Conservation (phyloP, 148 eudicot species). For the Simmondsia chinensis region DNA sequence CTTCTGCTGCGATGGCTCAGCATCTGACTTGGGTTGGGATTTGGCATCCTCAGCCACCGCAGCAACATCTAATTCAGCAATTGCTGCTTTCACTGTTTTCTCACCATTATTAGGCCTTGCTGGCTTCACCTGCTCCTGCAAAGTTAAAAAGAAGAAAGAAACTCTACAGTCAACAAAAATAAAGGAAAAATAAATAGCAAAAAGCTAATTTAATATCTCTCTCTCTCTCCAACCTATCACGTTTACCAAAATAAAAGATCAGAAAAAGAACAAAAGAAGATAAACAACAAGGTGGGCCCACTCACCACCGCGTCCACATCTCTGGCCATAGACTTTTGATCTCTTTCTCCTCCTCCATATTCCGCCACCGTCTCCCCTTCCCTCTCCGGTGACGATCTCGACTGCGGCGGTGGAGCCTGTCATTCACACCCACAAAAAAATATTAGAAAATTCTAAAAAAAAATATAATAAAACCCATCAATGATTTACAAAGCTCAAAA, state of each 20-base stretch:
- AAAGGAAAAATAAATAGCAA: not conserved
- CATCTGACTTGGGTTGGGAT: too few species aligned
- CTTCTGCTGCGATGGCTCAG: conserved; percentile 8
- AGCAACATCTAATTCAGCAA: too few species aligned
- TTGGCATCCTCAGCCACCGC: conserved; percentile 10
- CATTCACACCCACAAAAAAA: not conserved
- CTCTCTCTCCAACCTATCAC: not conserved
- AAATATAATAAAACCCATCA: not conserved
- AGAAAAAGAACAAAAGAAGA: not conserved
- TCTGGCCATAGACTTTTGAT: conserved; percentile 29
- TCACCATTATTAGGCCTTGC: conserved; percentile 16
- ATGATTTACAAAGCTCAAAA: not conserved
- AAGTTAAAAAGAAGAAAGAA: not conserved
- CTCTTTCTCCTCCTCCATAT: conserved; percentile 14
- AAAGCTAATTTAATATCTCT: not conserved
- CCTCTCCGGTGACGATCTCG: conserved; percentile 63
- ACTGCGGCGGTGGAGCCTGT: conserved; percentile 82
- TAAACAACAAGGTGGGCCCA: conserved; percentile 11
- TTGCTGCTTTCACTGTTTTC: conserved; percentile 16
- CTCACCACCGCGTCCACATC: conserved; percentile 32
- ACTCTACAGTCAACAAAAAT: not conserved
- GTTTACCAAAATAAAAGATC: conserved; percentile 9
- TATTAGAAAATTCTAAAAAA: not conserved
- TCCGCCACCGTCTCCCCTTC: conserved; percentile 24
- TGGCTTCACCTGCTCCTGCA: conserved; percentile 20